These are phyloP conservation scores for Torulaspora microellipsoides DNA, from an alignment of 805 yeast genomes.

Conservation along the genomic window DNA sequence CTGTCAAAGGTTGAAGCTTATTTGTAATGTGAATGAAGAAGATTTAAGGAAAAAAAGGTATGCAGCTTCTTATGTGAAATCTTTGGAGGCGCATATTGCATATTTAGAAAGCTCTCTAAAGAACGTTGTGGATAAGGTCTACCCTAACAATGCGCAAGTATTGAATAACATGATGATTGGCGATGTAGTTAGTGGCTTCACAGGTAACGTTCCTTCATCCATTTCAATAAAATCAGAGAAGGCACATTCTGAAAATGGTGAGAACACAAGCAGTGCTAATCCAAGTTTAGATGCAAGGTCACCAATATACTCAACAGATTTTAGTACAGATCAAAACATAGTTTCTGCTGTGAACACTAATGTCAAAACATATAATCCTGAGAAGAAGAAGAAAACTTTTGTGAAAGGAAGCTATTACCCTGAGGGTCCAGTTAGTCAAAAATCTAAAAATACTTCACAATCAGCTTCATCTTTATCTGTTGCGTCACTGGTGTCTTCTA, in stretches of 20 bases:
- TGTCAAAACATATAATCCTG: background rate
- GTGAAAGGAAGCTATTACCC: slow-evolving; percentile 34
- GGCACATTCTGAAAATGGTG: too few relatives aligned
- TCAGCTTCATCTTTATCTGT: slow-evolving; percentile 11
- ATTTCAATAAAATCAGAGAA: background rate
- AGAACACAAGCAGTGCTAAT: too few relatives aligned
- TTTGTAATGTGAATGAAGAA: slow-evolving; percentile 44
- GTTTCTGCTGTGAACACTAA: too few relatives aligned
- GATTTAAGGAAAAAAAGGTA: slow-evolving; percentile 52
- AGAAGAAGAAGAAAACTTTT: slow-evolving; percentile 20
- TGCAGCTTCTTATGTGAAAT: slow-evolving; percentile 46
- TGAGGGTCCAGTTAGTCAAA: slow-evolving; percentile 31
- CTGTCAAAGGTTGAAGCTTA: slow-evolving; percentile 41
- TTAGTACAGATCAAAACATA: too few relatives aligned
- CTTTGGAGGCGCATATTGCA: slow-evolving; percentile 36
- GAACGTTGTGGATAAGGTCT: slow-evolving; percentile 21
- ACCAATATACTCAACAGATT: too few relatives aligned
- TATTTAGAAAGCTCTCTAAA: slow-evolving; percentile 27
- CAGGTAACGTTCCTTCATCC: background rate
- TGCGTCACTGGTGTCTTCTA: slow-evolving; percentile 11
- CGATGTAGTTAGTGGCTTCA: slow-evolving; percentile 18
- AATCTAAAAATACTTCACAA: slow-evolving; percentile 12
- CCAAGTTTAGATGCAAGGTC: too few relatives aligned
- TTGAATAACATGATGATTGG: slow-evolving; percentile 20
- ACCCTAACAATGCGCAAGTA: slow-evolving; percentile 18